Base-by-base conservation (phyloP, 352 stramenopile species). In the Pythium dissotocum region DNA sequence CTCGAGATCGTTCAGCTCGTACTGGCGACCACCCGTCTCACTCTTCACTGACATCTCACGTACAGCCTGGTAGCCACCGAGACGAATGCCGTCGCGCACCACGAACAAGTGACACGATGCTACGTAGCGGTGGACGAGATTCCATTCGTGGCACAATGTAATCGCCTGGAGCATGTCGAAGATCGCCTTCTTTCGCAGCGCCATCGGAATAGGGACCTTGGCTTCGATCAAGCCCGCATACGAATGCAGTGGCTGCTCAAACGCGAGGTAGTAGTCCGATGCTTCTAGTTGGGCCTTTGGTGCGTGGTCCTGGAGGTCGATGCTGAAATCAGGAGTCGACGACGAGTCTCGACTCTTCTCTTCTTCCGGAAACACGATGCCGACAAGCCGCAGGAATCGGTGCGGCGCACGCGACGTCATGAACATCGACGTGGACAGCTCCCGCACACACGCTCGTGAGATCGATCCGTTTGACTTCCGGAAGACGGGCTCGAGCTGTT, bases 121-220 rank as follows among this genome's bases (percentile, higher is more conserved):
- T n/a, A 96, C 72, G 35, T 87, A 92, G 3, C 88, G 88, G 57
- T 96, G 88, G 10, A 96, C 85, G 55, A 85, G 93, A 30, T 75
- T 77, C 70, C 78, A 76, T 13, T 91, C 82, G 59, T 96, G 88
- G 42, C 89, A 90, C 14, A 80, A 51, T 2, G 72, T 72, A 6
- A 96, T 69, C 46, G 75, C 80, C 18, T 73, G 71, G 5, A 96
- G 62, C 76, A 94, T 82, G 56, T 94, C 83, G 61, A 77, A 90
- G 57, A 96, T 83, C 16, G 69, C 77, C 42, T 82, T 85, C 71
- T 92, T 93, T 35, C 84, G 82, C 28, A 90, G 57, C 4, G 64
- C 54, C 24, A 77, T 72, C 21, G 83, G 54, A 0, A 96, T 67
- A 0, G 61, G 35, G 10, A 86, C 51, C 28, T 78, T 83, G 3